Evolutionary conservation across 2,329 filamentous ascomycete genomes (phyloP), one percentile per base, ranked within the genome.

Genomic region (Aspergillus brasiliensis): DNA sequence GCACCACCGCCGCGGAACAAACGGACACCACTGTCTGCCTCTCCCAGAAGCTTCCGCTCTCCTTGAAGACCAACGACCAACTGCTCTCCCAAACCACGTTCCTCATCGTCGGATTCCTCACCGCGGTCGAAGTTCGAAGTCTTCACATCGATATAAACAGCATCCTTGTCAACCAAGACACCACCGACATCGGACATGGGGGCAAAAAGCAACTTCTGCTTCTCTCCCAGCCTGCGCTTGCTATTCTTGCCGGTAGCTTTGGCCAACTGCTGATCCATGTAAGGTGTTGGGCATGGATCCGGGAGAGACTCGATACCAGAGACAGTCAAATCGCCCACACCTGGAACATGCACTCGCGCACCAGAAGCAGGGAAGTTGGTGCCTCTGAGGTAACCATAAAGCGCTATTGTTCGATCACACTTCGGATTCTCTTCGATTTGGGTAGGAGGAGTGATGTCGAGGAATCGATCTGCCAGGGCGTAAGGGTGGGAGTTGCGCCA

Each of bases 151-250:
- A 90, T 97, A 80, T 96, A 99, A 38, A 99, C 93, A 7, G 94
- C 93, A 77, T 99, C 95, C 62, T 96, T 96, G 67, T 99, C 95
- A 54, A 99, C 94, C 73, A 98, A 88, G 11, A 99, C 86, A 69
- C 95, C 95, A 65, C 93, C 96, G 34, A 97, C 92, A 77, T 99
- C 95, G 25, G 93, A 97, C 94, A 99, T 98, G 34, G 95, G 96
- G 2, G 95, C 96, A 76, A 97, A 96, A 5, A 99, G 81, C 68
- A 96, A 87, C 79, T 97, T 97, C 73, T 99, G 94, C 78, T 98
- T 99, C 73, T 99, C 95, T 31, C 96, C 95, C 13, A 99, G 80
- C 58, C 93, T 85, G 70, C 89, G 87, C 64, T 88, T 89, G 34
- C 88, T 34, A 34, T 34, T 88, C 76, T 96, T 97, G 3, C 94